phyloP scores from a whole-genome alignment of 1,284 basidiomycete species.

The Ceratobasidium sp. region DNA sequence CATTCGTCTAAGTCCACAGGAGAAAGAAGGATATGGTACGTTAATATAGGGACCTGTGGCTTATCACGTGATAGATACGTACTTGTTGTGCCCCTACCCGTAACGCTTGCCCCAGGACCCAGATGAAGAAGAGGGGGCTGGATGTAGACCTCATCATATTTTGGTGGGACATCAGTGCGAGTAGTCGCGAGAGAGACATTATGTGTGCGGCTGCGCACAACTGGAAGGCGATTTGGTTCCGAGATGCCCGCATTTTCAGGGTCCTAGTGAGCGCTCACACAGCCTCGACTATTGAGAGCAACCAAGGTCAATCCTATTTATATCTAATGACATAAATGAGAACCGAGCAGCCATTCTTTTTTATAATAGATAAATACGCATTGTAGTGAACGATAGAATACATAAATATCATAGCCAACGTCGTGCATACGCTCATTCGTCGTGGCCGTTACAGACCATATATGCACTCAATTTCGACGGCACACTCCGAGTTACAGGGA shows the following conservation, averaged over 20 bases:
- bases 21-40: conserved; percentile 1
- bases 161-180: too few species aligned
- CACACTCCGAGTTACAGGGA: not conserved
- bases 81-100: conserved; percentile 29
- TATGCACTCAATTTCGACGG: not conserved
- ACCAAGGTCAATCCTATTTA: not conserved
- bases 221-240: conserved; percentile 13
- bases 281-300: conserved; percentile 18
- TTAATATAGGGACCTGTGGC: conserved; percentile 18
- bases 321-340: conserved; percentile 1
- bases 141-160: too few species aligned
- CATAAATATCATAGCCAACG: too few species aligned
- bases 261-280: conserved; percentile 36
- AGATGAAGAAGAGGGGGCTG: not conserved
- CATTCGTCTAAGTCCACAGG: conserved; percentile 26
- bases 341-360: not conserved
- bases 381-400: too few species aligned
- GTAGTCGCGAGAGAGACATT: not conserved
- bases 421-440: too few species aligned
- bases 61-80: conserved; percentile 38
- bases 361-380: too few species aligned
- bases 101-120: not conserved
- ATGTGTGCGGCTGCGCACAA: conserved; percentile 14
- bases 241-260: conserved; percentile 13
- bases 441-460: too few species aligned